A percentile compares a stretch with the other conserved stretches of the same genome.
Evolutionary conservation across 257 asterid genomes (phyloP).

Genomic region (Marsdenia floribunda): DNA sequence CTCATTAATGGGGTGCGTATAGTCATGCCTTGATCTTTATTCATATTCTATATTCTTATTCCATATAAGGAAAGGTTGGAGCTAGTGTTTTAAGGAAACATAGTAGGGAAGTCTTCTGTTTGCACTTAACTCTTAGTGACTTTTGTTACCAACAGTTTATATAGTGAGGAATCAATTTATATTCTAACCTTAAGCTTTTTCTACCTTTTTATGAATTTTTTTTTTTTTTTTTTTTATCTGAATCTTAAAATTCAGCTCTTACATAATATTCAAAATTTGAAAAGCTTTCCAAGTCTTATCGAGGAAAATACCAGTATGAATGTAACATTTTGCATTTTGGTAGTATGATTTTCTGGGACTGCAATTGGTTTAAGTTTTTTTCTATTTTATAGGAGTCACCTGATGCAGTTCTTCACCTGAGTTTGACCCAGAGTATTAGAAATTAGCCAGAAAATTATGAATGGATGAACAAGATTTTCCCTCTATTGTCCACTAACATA

Average conservation of each 20-base stretch:
- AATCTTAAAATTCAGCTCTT: too few relatives aligned
- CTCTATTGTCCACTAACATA: not conserved
- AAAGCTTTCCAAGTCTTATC: not conserved
- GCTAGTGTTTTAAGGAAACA: not conserved
- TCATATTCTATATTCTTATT: not conserved
- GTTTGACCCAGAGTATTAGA: not conserved
- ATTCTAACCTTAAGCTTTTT: not conserved
- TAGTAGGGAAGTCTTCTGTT: not conserved
- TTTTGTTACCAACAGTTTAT: too few relatives aligned
- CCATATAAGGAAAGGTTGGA: not conserved
- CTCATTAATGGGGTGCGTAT: constrained; percentile 64
- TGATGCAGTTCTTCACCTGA: not conserved
- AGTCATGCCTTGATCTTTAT: not conserved
- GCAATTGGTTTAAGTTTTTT: not conserved
- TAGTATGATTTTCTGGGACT: not conserved
- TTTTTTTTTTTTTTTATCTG: too few relatives aligned
- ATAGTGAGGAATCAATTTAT: too few relatives aligned
- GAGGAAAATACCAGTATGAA: not conserved
- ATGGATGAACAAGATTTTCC: not conserved
- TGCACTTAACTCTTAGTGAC: not conserved
- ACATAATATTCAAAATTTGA: too few relatives aligned
- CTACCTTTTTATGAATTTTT: not conserved
- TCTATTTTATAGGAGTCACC: not conserved
- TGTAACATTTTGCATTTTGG: not conserved
- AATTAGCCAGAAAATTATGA: not conserved